Conservation (phyloP, 2,329 filamentous ascomycete species). For the Aspergillus sp. region DNA sequence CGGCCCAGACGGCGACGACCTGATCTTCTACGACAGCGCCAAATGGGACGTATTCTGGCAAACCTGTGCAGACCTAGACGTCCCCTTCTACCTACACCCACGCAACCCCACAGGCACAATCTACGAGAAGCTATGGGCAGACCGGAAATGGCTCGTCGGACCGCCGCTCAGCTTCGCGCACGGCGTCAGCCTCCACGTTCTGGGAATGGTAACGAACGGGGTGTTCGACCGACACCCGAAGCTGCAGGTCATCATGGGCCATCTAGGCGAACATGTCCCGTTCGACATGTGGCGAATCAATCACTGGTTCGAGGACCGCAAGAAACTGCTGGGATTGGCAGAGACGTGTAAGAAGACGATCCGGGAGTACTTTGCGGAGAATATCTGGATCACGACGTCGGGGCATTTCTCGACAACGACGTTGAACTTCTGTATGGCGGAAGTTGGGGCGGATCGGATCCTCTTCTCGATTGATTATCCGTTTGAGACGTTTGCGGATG, state of each 20-base stretch:
- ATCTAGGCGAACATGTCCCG: constrained; percentile 52
- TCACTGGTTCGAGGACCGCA: constrained; percentile 42
- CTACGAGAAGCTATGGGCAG: constrained; percentile 58
- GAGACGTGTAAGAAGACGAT: constrained; percentile 47
- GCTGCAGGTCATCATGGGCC: constrained; percentile 49
- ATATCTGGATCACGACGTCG: constrained; percentile 44
- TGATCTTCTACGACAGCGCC: constrained; percentile 64
- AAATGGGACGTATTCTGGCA: constrained; percentile 62
- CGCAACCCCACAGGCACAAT: constrained; percentile 57
- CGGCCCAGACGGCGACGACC: constrained; percentile 57
- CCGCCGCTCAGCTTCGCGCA: constrained; percentile 60
- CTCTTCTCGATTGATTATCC: constrained; percentile 45
- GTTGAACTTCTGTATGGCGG: constrained; percentile 40
- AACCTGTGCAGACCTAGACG: constrained; percentile 58
- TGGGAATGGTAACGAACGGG: constrained; percentile 53
- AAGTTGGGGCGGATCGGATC: constrained; percentile 41
- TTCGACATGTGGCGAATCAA: constrained; percentile 52
- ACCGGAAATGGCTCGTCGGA: constrained; percentile 61
- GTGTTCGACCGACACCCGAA: constrained; percentile 51
- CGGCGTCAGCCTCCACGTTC: constrained; percentile 58
- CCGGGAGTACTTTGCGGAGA: constrained; percentile 43
- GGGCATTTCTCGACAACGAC: constrained; percentile 43
- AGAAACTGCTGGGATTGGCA: constrained; percentile 35
- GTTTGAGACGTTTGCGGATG: constrained; percentile 42
- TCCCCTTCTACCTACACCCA: constrained; percentile 65